Evolutionary conservation across 164 flowering plant species (phyloP), one percentile per base, ranked within the genome.

Genomic region (Platanus orientalis): DNA sequence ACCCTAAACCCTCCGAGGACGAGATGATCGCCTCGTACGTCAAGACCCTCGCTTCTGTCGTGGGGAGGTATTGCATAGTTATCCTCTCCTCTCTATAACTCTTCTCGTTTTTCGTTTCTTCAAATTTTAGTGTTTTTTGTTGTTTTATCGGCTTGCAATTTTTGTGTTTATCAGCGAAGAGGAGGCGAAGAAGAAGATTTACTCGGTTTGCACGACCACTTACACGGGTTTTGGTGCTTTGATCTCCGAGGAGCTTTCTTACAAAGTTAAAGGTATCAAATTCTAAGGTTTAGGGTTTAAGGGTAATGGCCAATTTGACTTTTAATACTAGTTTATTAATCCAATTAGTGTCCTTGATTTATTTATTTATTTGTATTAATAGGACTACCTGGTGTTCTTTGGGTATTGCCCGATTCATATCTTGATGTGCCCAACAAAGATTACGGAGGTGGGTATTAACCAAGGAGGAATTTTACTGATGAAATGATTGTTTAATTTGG

Each of bases 361-460:
- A 5, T 34, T 34, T 34, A n/a, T 34, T 55, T 56, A 24, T 51
- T 23, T 28, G 52, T 29, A 49, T 71, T 45, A 32, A 71, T 69
- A 94, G 99, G 70, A 53, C 61, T 80, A 61, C 96, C 99, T 47
- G 96, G 87, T 50, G 97, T 91, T 45, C 49, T 45, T 45, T 45
- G 49, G 49, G 49, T 45, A 17, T 45, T 45, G 49, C 49, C 49
- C 5, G 99, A 94, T 77, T 94, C 97, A 17, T 94, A 94, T 75
- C 90, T 89, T 17, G 99, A 94, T 68, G 99, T 94, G 49, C 97
- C 96, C 30, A 91, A 89, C 83, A 91, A 94, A 72, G 99, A 94
- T 69, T 94, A 94, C 69, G 99, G 99, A 84, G 99, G 99, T 89
- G 51, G 45, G 82, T 66, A 9, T 26, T 7, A 17, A 9, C 30